These are phyloP conservation scores for Crucibulum laeve DNA, from an alignment of 768 basidiomycete genomes.

Conservation along the genomic window DNA sequence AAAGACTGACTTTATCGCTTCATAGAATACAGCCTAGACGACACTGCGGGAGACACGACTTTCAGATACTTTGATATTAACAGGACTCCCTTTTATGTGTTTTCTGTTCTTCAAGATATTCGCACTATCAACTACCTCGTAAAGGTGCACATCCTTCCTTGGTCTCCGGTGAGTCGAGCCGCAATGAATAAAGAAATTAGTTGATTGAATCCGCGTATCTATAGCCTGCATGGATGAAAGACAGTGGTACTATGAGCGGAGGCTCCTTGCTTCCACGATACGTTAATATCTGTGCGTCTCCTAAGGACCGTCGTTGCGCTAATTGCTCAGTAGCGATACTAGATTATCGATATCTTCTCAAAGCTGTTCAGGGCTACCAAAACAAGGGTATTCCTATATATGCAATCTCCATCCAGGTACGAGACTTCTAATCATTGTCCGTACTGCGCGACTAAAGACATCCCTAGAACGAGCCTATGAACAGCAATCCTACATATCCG, in stretches of 20 bases:
- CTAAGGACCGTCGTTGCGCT: not conserved
- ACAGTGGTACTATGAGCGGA: slow-evolving; percentile 60
- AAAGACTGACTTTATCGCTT: not conserved
- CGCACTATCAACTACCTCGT: slow-evolving; percentile 43
- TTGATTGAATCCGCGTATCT: slow-evolving; percentile 3
- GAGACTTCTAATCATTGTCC: not conserved
- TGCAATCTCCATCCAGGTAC: slow-evolving; percentile 47
- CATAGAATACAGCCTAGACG: slow-evolving; percentile 63
- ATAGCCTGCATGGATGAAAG: slow-evolving; percentile 81
- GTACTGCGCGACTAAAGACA: not conserved
- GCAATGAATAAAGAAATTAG: not conserved
- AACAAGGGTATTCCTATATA: slow-evolving; percentile 57
- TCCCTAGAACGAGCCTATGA: slow-evolving; percentile 48
- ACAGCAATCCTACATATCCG: slow-evolving; percentile 66
- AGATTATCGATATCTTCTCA: slow-evolving; percentile 74
- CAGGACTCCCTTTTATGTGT: slow-evolving; percentile 56
- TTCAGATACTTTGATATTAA: slow-evolving; percentile 55
- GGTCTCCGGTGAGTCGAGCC: slow-evolving; percentile 75
- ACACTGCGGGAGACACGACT: slow-evolving; percentile 55
- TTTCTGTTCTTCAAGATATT: slow-evolving; percentile 63
- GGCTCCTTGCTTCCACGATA: slow-evolving; percentile 46
- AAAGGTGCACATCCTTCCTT: slow-evolving; percentile 59
- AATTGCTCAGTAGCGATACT: not conserved
- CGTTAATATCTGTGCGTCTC: slow-evolving; percentile 33
- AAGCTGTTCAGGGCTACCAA: slow-evolving; percentile 66